A percentile compares a stretch with the other conserved stretches of the same genome.
Conservation (phyloP, 495 filamentous ascomycete species). For the Hypoxylon subgilvum region DNA sequence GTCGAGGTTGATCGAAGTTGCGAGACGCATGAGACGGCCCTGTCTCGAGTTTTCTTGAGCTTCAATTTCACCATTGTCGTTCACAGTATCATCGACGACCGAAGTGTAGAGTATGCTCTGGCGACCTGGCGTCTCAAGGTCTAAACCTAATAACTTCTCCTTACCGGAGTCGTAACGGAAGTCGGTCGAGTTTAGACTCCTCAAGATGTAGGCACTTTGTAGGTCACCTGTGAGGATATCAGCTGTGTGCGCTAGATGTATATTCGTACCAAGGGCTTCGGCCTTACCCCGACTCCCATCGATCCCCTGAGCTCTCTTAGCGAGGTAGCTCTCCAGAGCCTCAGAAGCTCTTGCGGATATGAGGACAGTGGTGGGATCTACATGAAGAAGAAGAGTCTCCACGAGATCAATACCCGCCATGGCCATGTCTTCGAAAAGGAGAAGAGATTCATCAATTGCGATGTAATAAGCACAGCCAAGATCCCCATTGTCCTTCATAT, state of each 20-base stretch:
- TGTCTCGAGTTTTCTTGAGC: slow-evolving; percentile 51
- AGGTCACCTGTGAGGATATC: slow-evolving; percentile 38
- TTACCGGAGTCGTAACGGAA: slow-evolving; percentile 76
- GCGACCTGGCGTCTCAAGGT: slow-evolving; percentile 54
- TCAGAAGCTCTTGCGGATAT: slow-evolving; percentile 74
- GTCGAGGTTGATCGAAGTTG: slow-evolving; percentile 77
- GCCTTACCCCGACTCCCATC: slow-evolving; percentile 43
- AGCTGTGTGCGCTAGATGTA: slow-evolving; percentile 2
- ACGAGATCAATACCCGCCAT: slow-evolving; percentile 72
- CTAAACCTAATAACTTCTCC: slow-evolving; percentile 66
- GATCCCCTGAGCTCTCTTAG: slow-evolving; percentile 49
- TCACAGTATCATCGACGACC: slow-evolving; percentile 51
- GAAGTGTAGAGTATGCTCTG: slow-evolving; percentile 64
- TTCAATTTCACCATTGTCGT: slow-evolving; percentile 53
- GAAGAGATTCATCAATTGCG: slow-evolving; percentile 73
- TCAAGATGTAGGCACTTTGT: slow-evolving; percentile 69
- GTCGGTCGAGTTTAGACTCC: slow-evolving; percentile 74
- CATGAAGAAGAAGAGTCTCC: slow-evolving; percentile 75
- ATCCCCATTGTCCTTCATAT: slow-evolving; percentile 68
- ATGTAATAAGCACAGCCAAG: slow-evolving; percentile 90
- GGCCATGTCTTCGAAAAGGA: slow-evolving; percentile 80
- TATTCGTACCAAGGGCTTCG: neutral
- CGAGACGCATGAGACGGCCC: slow-evolving; percentile 72
- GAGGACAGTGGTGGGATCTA: slow-evolving; percentile 80
- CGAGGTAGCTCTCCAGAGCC: slow-evolving; percentile 54